These are phyloP conservation scores for Coemansia sp. DNA, from an alignment of 192 early-diverging fungal species.

Conservation along the genomic window DNA sequence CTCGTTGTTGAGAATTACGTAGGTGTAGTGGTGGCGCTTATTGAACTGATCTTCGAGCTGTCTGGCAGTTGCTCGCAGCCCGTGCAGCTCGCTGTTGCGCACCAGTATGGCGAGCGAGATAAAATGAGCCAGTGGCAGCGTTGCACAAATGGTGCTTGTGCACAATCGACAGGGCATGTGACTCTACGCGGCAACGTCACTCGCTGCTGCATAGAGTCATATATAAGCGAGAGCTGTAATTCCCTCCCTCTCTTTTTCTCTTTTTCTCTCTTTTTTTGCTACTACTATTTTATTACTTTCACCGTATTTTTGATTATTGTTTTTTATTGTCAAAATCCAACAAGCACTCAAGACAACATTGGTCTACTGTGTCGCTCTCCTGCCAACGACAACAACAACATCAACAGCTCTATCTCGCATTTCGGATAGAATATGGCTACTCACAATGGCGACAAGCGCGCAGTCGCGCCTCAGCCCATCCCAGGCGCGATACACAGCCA, in stretches of 20 bases:
- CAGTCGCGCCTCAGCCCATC: conserved; percentile 36
- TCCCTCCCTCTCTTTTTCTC: not conserved
- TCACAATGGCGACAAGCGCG: conserved; percentile 13
- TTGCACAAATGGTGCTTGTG: conserved; percentile 1
- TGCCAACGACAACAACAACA: too few relatives aligned
- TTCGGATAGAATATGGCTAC: not conserved
- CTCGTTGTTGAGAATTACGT: conserved; percentile 73
- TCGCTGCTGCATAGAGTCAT: conserved; percentile 4
- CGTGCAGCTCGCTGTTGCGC: conserved; percentile 70
- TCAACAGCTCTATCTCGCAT: too few relatives aligned
- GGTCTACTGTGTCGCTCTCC: not conserved
- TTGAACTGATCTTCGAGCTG: conserved; percentile 79
- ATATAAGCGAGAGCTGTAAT: too few relatives aligned
- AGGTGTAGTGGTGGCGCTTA: conserved; percentile 65
- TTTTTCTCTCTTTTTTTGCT: not conserved
- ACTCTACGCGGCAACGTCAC: conserved; percentile 15
- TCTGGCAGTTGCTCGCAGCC: conserved; percentile 63
- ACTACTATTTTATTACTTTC: not conserved
- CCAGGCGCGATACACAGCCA: conserved; percentile 10
- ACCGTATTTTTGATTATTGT: not conserved
- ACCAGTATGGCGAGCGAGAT: conserved; percentile 65
- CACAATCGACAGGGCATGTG: conserved; percentile 20
- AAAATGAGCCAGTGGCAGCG: not conserved
- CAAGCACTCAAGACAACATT: not conserved
- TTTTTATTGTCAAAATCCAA: not conserved